Conservation (phyloP, 2,329 filamentous ascomycete genomes). For the Pseudogymnoascus sp. region DNA sequence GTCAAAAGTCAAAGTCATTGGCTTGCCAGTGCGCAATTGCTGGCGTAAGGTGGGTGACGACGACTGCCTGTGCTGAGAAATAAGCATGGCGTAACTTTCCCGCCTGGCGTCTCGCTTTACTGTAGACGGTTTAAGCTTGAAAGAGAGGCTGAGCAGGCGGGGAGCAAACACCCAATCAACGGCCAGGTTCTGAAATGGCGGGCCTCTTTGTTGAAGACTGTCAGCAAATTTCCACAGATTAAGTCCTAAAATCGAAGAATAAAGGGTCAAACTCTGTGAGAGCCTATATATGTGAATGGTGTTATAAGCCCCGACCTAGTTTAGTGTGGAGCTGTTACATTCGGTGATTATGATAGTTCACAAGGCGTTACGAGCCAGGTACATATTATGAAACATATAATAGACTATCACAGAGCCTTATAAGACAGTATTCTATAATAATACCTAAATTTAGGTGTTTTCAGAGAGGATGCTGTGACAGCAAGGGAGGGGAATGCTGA, state of each 20-base stretch:
- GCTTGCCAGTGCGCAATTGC: background rate
- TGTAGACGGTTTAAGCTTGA: background rate
- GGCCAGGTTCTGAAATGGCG: background rate
- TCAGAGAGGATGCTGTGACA: background rate
- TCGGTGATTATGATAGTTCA: background rate
- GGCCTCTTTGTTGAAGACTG: background rate
- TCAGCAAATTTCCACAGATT: background rate
- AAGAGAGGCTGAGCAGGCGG: background rate
- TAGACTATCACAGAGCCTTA: background rate
- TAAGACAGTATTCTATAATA: background rate
- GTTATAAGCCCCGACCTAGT: background rate
- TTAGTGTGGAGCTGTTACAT: background rate
- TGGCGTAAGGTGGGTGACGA: conserved; percentile 2
- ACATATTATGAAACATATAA: background rate
- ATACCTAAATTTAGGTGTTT: background rate
- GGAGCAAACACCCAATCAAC: background rate
- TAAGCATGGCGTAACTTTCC: background rate
- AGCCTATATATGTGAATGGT: background rate
- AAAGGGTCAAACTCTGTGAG: background rate
- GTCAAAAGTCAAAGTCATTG: background rate
- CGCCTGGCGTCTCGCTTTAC: background rate
- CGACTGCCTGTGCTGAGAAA: background rate
- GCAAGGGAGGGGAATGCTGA: background rate
- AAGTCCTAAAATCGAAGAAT: background rate
- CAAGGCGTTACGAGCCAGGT: background rate